phyloP scores from a whole-genome alignment of 2,329 filamentous ascomycete species.

The Ploettnerulaceae sp. region DNA sequence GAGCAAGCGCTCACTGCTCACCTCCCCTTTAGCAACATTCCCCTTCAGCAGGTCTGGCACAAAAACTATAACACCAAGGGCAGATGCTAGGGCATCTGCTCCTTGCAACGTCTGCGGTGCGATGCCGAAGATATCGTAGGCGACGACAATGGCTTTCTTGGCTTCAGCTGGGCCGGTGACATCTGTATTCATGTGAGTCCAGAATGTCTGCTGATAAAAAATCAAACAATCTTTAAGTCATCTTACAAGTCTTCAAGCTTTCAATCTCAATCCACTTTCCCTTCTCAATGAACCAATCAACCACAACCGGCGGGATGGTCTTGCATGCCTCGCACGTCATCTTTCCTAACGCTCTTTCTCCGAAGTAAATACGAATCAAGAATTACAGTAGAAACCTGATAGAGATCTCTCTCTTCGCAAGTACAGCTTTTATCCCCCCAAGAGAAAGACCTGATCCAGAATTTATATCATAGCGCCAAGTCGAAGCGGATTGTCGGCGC shows the following conservation, averaged over 20 bases:
- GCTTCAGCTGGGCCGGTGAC: slow-evolving; percentile 42
- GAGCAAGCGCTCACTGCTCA: neutral
- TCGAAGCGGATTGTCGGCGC: no score
- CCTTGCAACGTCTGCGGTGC: slow-evolving; percentile 65
- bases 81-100: slow-evolving; percentile 56
- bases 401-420: no score
- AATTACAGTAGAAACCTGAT: neutral
- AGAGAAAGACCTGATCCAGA: no score
- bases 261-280: slow-evolving; percentile 19
- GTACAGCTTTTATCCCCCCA: no score
- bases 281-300: slow-evolving; percentile 31
- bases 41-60: slow-evolving; percentile 90
- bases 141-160: slow-evolving; percentile 53
- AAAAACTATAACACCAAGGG: slow-evolving; percentile 59
- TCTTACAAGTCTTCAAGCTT: slow-evolving; percentile 20
- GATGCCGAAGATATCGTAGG: slow-evolving; percentile 63
- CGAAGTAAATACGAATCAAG: neutral
- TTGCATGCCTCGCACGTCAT: slow-evolving; percentile 27
- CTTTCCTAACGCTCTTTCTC: neutral
- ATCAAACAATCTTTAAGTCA: no score
- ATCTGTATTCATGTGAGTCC: slow-evolving; percentile 28
- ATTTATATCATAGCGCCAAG: no score
- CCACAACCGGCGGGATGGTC: slow-evolving; percentile 32
- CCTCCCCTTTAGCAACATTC: slow-evolving; percentile 36
- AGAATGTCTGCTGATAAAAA: no score